Conservation (phyloP, 2,329 filamentous ascomycete genomes). For the Ceratocystis papillata region DNA sequence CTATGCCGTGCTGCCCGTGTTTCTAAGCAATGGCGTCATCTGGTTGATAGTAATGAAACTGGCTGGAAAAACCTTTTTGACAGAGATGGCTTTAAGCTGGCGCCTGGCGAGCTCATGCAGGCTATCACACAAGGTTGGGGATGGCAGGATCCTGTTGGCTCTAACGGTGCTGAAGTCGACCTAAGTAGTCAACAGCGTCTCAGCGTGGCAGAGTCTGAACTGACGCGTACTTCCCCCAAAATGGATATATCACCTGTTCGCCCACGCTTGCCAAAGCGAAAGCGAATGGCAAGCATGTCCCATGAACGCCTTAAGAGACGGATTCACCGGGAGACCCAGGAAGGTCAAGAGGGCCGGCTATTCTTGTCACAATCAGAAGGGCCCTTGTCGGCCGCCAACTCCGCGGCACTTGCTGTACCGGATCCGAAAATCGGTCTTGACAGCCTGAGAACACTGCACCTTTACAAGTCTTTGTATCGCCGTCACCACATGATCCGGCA, state of each 20-base stretch:
- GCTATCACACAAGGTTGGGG: constrained; percentile 92
- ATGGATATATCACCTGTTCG: constrained; percentile 25
- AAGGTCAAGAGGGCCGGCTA: background rate
- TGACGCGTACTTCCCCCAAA: constrained; percentile 26
- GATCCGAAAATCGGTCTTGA: constrained; percentile 70
- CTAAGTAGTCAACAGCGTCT: constrained; percentile 50
- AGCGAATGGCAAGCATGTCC: constrained; percentile 32
- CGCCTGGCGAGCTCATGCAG: constrained; percentile 69
- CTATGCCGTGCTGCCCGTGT: constrained; percentile 86
- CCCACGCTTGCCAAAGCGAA: constrained; percentile 37
- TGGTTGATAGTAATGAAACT: constrained; percentile 85
- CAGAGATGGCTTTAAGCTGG: constrained; percentile 66
- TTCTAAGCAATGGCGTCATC: constrained; percentile 83
- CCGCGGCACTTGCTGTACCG: constrained; percentile 70
- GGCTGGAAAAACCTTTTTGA: constrained; percentile 93
- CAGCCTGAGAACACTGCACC: constrained; percentile 69
- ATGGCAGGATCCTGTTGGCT: constrained; percentile 78
- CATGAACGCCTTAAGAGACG: constrained; percentile 46
- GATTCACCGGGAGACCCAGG: constrained; percentile 33
- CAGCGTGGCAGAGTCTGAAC: constrained; percentile 44
- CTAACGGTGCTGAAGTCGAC: constrained; percentile 69
- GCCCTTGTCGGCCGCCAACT: constrained; percentile 73
- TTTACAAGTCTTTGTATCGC: constrained; percentile 94
- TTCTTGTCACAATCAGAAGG: constrained; percentile 51
- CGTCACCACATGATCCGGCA: constrained; percentile 82